Base-by-base conservation (phyloP, 106 monocot genomes). In the Platanthera zijinensis region DNA sequence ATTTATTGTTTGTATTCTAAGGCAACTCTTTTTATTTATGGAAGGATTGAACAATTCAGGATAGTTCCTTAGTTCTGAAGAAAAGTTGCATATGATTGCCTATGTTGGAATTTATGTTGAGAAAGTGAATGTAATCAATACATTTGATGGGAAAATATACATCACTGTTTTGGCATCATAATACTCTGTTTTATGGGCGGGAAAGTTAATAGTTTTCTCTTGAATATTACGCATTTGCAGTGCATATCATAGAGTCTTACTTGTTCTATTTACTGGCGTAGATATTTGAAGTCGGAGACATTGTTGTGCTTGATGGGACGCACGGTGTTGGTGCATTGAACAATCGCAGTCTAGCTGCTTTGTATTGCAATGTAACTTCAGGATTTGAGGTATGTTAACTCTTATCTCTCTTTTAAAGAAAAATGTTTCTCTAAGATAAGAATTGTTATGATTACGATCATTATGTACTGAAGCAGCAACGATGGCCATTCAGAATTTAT, bases 261-360 rank as follows among this genome's bases (percentile, higher is more conserved):
- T 15, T 87, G 75, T 50, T 10, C 49, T 8, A 10, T 64, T 14
- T 21, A 32, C 45, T 84, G 62, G 48, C 62, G 13, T 76, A 97
- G 97, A 91, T 97, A 84, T 97, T 97, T 89, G 97, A 97, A 88
- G 97, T 85, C 56, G 97, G 97, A 83, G 97, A 97, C 87, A 84
- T 97, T 50, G 87, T 94, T 48, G 75, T 73, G 50, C 67, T 97
- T 45, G 86, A 93, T 81, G 78, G 57, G 46, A 52, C 75, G 52
- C 46, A 76, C 71, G 94, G 94, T 79, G 97, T 97, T 76, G 97
- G 97, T 80, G 97, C 94, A 75, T 75, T 85, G 52, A 97, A 97
- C 83, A 89, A 85, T 78, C 89, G 97, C 7, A 78, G 89, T 69
- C 77, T 94, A 78, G 97, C 86, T 61, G 94, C 88, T 66, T 77